Conservation (phyloP, 2,329 filamentous ascomycete species). For the Verticillium zaregamsianum region DNA sequence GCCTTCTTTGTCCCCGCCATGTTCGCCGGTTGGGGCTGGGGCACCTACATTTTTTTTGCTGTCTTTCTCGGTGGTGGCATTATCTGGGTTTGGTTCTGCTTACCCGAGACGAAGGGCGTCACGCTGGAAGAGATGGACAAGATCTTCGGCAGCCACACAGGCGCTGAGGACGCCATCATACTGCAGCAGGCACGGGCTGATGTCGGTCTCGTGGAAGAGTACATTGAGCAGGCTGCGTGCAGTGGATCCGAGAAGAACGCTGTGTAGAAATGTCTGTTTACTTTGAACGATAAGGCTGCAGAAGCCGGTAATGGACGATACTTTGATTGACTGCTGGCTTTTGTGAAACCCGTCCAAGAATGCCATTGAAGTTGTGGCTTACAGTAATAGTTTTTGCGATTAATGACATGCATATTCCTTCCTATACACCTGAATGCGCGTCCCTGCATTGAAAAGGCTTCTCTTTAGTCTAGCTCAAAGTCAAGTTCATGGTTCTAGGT, state of each 20-base stretch:
- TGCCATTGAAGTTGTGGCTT: too few relatives aligned
- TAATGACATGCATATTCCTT: too few relatives aligned
- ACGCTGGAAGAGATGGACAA: slow-evolving; percentile 54
- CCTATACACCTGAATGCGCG: too few relatives aligned
- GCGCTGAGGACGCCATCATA: slow-evolving; percentile 19
- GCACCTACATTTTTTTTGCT: slow-evolving; percentile 57
- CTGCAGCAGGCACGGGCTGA: slow-evolving; percentile 18
- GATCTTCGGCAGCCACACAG: slow-evolving; percentile 30
- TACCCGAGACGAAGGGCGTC: slow-evolving; percentile 53
- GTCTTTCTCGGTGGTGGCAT: slow-evolving; percentile 42
- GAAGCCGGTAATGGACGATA: neutral
- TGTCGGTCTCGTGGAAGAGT: slow-evolving; percentile 11
- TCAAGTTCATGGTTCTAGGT: too few relatives aligned
- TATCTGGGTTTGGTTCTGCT: slow-evolving; percentile 44
- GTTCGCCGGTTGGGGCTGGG: slow-evolving; percentile 44
- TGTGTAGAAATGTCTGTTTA: neutral
- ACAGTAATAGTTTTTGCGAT: too few relatives aligned
- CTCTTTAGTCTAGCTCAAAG: too few relatives aligned
- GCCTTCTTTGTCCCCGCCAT: slow-evolving; percentile 50
- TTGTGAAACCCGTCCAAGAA: too few relatives aligned
- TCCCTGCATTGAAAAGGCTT: too few relatives aligned
- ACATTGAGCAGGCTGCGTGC: neutral
- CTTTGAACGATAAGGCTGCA: neutral
- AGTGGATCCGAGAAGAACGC: neutral
- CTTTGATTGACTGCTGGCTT: neutral